phyloP scores from a whole-genome alignment of 441 rosid species.

The Adansonia gregorii region DNA sequence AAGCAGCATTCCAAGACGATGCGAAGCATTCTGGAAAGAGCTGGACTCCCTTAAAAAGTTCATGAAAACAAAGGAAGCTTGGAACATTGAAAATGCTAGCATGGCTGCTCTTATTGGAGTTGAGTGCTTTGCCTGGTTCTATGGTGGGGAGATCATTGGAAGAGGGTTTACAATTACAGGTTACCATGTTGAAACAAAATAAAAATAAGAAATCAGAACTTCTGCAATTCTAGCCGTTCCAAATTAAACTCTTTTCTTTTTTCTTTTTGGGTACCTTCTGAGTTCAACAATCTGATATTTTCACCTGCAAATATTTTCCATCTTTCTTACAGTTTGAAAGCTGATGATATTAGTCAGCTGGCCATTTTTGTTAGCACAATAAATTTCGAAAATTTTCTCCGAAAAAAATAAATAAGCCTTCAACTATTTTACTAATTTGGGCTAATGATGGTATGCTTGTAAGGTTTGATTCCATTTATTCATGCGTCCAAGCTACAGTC shows the following conservation, averaged over 20 bases:
- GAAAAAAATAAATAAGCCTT: too few relatives aligned
- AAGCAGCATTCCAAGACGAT: slow-evolving; percentile 45
- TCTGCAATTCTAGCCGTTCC: not conserved
- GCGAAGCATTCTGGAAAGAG: slow-evolving; percentile 48
- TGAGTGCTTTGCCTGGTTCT: slow-evolving; percentile 51
- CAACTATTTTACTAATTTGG: too few relatives aligned
- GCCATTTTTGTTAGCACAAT: too few relatives aligned
- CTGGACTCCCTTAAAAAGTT: slow-evolving; percentile 33
- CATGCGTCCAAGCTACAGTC: too few relatives aligned
- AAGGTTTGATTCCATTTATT: not conserved
- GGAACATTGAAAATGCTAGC: slow-evolving; percentile 46
- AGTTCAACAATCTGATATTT: too few relatives aligned
- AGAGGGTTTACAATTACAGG: slow-evolving; percentile 67
- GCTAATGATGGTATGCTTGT: not conserved
- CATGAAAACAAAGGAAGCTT: slow-evolving; percentile 40
- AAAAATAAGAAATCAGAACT: not conserved
- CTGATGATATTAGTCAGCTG: too few relatives aligned
- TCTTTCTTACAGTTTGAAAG: too few relatives aligned
- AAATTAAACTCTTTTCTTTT: not conserved
- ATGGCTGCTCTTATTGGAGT: slow-evolving; percentile 48
- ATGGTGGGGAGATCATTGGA: slow-evolving; percentile 50
- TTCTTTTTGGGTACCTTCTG: not conserved
- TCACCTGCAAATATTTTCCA: too few relatives aligned
- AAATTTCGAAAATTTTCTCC: not conserved
- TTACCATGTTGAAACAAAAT: slow-evolving; percentile 30